These are phyloP conservation scores for Psophocarpus tetragonolobus DNA, from an alignment of 306 rosid species.

Conservation along the genomic window DNA sequence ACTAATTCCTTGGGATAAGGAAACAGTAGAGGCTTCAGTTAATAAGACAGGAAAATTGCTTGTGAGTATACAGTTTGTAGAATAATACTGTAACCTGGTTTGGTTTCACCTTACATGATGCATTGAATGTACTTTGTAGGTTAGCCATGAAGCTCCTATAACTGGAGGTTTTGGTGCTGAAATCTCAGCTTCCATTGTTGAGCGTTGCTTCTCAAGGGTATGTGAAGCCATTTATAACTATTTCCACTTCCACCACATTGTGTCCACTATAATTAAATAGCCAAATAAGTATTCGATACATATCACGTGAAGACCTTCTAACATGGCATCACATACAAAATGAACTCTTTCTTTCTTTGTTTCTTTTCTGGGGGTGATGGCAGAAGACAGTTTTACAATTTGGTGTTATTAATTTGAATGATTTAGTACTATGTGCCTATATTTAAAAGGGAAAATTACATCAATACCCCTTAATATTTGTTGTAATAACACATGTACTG, in stretches of 20 bases:
- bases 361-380: too few relatives aligned
- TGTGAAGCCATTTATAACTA: constrained; percentile 3
- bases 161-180: constrained; percentile 99
- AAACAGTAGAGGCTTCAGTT: constrained; percentile 89
- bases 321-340: not conserved
- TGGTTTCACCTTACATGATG: constrained; percentile 16
- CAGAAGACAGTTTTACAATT: too few relatives aligned
- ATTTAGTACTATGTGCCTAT: not conserved
- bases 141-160: constrained; percentile 98
- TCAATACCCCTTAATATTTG: too few relatives aligned
- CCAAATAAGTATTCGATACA: not conserved
- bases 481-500: too few relatives aligned
- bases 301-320: not conserved
- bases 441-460: too few relatives aligned
- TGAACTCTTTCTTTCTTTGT: not conserved
- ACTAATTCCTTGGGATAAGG: constrained; percentile 97
- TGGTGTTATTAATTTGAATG: not conserved
- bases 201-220: constrained; percentile 95
- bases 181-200: constrained; percentile 86
- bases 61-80: constrained; percentile 52
- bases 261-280: not conserved
- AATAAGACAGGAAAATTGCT: constrained; percentile 91
- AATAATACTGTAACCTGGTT: not conserved
- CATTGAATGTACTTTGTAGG: constrained; percentile 45
- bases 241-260: not conserved